Evolutionary conservation across 202 grass and related monocot genomes (phyloP), one percentile per base, ranked within the genome.

Genomic region (Eragrostis tef): DNA sequence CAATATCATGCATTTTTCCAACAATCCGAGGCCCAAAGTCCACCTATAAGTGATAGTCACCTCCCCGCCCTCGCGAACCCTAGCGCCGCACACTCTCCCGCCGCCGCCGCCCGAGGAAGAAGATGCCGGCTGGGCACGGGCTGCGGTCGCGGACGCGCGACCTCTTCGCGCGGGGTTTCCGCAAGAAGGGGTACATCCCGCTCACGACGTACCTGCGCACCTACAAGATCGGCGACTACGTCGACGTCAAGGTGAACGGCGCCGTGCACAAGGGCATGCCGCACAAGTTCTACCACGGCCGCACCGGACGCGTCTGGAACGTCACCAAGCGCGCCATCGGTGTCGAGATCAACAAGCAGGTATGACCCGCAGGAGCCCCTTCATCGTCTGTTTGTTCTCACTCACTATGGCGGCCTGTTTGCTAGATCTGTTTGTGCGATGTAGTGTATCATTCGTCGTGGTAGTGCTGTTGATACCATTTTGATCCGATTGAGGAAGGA

Each of bases 291-390:
- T 94, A 94, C 71, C 92, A 94, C 71, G 93, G 93, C 72, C 90
- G 93, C 74, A 97, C 93, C 6, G 93, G 93, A 0, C 76, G 73
- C 80, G 93, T 93, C 39, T 97, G 93, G 88, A 97, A 97, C 64
- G 90, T 97, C 72, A 93, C 93, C 83, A 97, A 97, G 93, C 93
- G 93, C 45, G 90, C 93, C 64, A 88, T 97, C 77, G 94, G 94
- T 45, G 91, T 97, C 61, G 94, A 97, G 91, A 88, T 97, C 85
- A 97, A 97, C 91, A 94, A 97, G 85, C 94, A 97, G 94, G 94
- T 97, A 83, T 71, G 6, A 8, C 52, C 11, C 39, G 22, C 51
- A 0, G 14, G 9, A 13, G 0, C 10, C 21, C 6, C 6, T 0
- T 4, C 43, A 11, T 56, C 47, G 2, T 73, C 20, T 41, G 51